Percentiles rank a stretch among this genome's conserved stretches.
Conservation (phyloP, 140 eudicot species). For the Oenanthe javanica region DNA sequence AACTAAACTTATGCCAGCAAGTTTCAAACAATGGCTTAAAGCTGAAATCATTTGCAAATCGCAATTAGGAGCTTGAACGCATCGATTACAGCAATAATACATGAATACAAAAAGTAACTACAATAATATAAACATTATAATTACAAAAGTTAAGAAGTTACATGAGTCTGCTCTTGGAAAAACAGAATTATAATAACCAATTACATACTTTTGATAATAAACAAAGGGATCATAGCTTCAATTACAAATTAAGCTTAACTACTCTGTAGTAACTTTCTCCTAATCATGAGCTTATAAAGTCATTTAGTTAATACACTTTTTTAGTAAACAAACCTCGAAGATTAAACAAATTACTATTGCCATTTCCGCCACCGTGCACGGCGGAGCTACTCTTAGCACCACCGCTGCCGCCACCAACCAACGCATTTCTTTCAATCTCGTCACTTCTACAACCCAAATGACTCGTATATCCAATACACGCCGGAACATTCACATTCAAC, state of each 20-base stretch:
- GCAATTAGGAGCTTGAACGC: not conserved
- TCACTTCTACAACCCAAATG: slow-evolving; percentile 37
- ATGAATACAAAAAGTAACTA: not conserved
- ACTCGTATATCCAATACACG: slow-evolving; percentile 48
- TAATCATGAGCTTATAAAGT: not conserved
- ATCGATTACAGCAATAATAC: not conserved
- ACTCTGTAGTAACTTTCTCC: not conserved
- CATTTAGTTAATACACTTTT: slow-evolving; percentile 28
- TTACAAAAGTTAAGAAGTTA: not conserved
- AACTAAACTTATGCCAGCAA: no score
- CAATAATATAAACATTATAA: not conserved
- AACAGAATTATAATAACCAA: not conserved
- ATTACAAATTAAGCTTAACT: not conserved
- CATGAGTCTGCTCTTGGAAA: not conserved
- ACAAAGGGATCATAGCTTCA: not conserved
- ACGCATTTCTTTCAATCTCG: slow-evolving; percentile 29
- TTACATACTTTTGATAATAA: not conserved
- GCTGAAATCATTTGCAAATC: no score
- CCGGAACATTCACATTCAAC: slow-evolving; percentile 34
- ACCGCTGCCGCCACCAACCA: slow-evolving; percentile 1
- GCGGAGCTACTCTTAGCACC: slow-evolving; percentile 3
- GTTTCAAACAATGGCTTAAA: no score
- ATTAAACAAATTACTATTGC: slow-evolving; percentile 27
- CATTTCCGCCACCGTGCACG: slow-evolving; percentile 15
- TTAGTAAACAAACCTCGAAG: slow-evolving; percentile 32